Percentiles rank a stretch among this genome's conserved stretches.
phyloP scores from a whole-genome alignment of 495 filamentous ascomycete species.

The Hamigera avellanea region DNA sequence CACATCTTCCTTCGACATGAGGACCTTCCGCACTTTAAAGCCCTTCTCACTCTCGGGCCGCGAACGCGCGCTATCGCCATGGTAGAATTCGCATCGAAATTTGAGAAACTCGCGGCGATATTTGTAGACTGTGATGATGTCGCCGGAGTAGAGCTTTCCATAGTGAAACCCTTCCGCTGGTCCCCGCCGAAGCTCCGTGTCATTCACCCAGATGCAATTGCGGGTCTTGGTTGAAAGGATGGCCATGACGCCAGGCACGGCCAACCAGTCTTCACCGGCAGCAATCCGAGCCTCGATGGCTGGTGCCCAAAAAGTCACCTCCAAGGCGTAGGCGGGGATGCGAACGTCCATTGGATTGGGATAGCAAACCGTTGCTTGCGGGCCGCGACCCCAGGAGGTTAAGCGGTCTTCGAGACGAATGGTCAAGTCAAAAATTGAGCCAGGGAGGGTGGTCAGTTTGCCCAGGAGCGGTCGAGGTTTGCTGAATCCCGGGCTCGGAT shows the following conservation, averaged over 20 bases:
- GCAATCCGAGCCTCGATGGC: conserved; percentile 45
- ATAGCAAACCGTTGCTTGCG: conserved; percentile 49
- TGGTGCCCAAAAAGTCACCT: conserved; percentile 59
- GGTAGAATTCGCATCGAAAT: conserved; percentile 42
- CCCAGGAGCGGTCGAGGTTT: conserved; percentile 32
- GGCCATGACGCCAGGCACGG: conserved; percentile 39
- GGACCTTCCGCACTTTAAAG: conserved; percentile 24
- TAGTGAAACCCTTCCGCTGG: conserved; percentile 42
- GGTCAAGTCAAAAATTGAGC: conserved; percentile 40
- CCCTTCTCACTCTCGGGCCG: conserved; percentile 32
- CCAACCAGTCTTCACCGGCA: conserved; percentile 46
- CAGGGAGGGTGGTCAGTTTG: conserved; percentile 28
- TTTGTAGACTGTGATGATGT: conserved; percentile 54
- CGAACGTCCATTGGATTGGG: conserved; percentile 45
- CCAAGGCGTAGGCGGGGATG: conserved; percentile 72
- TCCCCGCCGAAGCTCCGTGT: conserved; percentile 35
- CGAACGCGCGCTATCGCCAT: conserved; percentile 34
- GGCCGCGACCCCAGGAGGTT: conserved; percentile 65
- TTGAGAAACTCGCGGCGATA: conserved; percentile 33
- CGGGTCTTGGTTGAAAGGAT: conserved; percentile 64
- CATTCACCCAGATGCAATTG: conserved; percentile 63
- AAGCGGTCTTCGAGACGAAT: conserved; percentile 51
- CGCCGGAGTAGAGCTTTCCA: conserved; percentile 59
- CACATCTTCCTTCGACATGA: conserved; percentile 16
- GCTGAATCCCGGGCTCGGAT: conserved; percentile 8